These are phyloP conservation scores for Wallacemonas sp. DNA, from an alignment of 208 protist genomes.

Conservation along the genomic window DNA sequence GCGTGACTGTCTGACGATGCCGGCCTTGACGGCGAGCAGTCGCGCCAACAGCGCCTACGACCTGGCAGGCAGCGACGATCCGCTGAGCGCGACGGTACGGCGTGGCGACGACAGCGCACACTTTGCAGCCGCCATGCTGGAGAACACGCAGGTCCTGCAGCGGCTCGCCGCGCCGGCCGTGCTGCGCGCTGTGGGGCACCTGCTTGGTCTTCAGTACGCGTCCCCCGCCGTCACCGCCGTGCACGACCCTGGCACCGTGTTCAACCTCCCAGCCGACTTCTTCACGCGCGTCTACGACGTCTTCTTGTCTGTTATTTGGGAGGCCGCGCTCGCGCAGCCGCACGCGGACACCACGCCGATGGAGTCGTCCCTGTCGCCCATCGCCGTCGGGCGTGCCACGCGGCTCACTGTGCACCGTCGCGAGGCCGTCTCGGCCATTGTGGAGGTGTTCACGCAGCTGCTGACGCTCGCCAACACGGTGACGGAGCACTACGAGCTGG, in stretches of 20 bases:
- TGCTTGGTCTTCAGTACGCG: conserved; percentile 61
- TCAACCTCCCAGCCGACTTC: conserved; percentile 39
- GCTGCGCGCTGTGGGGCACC: conserved; percentile 27
- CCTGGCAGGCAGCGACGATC: not conserved
- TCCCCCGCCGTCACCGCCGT: conserved; percentile 25
- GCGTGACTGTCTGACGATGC: conserved; percentile 1
- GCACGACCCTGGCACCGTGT: conserved; percentile 29
- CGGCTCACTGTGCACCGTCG: conserved; percentile 19
- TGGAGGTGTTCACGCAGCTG: conserved; percentile 31
- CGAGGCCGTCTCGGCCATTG: conserved; percentile 40
- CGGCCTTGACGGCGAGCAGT: too few species aligned
- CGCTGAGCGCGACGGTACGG: not conserved
- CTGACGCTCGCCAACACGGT: conserved; percentile 31
- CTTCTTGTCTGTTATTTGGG: conserved; percentile 43
- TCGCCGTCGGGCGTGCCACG: not conserved
- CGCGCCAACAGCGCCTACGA: conserved; percentile 7
- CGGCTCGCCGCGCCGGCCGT: conserved; percentile 17
- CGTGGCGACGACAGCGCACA: conserved; percentile 17
- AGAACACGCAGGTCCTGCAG: conserved; percentile 10
- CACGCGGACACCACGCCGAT: too few species aligned
- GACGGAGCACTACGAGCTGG: conserved; percentile 18
- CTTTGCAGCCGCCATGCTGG: conserved; percentile 20
- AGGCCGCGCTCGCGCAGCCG: conserved; percentile 16
- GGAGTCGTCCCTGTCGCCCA: not conserved
- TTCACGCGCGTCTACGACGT: conserved; percentile 39